Base-by-base conservation (phyloP, 164 flowering plant species). In the Vitis vinifera region DNA sequence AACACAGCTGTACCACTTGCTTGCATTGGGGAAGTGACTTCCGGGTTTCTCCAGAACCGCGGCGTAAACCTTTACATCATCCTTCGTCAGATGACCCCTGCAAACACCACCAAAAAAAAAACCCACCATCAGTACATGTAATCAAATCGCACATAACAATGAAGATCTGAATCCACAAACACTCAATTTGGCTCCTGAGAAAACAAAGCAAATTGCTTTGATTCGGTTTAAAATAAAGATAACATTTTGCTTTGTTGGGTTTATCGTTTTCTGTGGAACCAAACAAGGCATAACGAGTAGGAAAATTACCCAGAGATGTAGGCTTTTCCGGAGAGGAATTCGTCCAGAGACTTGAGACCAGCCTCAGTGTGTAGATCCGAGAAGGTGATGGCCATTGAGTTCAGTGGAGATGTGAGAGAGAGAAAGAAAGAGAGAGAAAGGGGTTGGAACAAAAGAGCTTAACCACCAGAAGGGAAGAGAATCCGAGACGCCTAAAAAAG, bases 301-400 rank as follows among this genome's bases (percentile, higher is more conserved):
- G 30, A 56, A 0, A 59, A 44, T 0, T 81, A 91, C 97, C 98
- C 97, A 10, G 96, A 90, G 59, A 95, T 81, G 66, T 82, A 91
- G 52, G 89, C 62, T 78, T 92, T 94, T 1, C 91, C 90, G 1
- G 88, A 51, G 65, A 95, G 97, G 70, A 71, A 83, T 2, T 72
- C 86, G 3, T 95, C 90, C 14, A 95, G 91, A n/a, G 90, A 76
- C 63, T 93, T 89, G 68, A 95, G 85, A 15, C 99, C 99, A 0
- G 89, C 17, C 17, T 93, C 96, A 0, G 90, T 80, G 85, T 91
- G 92, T 68, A 95, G 97, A 89, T 95, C 92, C 14, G 92, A 73
- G 89, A 95, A 95, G 31, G 88, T 77, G 44, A 88, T 58, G 9
- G 97, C 97, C 98, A 92, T 88, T 76, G 80, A 14, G 44, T 14